These are phyloP conservation scores for Saturnispora halmiae DNA, from an alignment of 805 yeast species.

Conservation along the genomic window DNA sequence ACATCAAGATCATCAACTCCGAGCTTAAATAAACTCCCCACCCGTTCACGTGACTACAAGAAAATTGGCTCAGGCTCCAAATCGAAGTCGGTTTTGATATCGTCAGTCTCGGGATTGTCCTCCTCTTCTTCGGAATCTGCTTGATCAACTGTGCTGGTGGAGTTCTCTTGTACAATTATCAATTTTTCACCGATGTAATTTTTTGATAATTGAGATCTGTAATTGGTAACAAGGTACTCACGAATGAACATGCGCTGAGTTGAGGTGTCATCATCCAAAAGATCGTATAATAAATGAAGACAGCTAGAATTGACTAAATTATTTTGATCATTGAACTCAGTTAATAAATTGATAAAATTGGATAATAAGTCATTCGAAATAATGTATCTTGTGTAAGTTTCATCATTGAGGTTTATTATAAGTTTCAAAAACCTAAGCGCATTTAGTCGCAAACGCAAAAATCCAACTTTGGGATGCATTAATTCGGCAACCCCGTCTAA, in stretches of 20 bases:
- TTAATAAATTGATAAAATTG: constrained; percentile 39
- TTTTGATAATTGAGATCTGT: constrained; percentile 12
- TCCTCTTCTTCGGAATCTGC: constrained; percentile 26
- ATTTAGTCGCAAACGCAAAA: constrained; percentile 48
- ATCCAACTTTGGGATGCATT: constrained; percentile 34
- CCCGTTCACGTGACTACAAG: constrained; percentile 1
- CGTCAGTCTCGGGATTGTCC: constrained; percentile 18
- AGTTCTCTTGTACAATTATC: background rate
- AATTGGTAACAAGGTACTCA: constrained; percentile 17
- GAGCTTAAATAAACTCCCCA: background rate
- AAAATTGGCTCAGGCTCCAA: constrained; percentile 5
- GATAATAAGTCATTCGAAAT: constrained; percentile 47
- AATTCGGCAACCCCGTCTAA: constrained; percentile 47
- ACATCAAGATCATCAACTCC: background rate
- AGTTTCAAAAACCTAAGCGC: constrained; percentile 62
- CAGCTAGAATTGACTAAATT: constrained; percentile 69
- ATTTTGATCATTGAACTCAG: constrained; percentile 39
- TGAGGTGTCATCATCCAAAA: constrained; percentile 17
- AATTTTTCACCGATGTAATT: constrained; percentile 19
- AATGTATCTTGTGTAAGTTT: constrained; percentile 46
- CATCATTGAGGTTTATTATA: constrained; percentile 54
- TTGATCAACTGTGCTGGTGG: constrained; percentile 13
- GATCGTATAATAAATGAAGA: constrained; percentile 41
- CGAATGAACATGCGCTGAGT: constrained; percentile 18
- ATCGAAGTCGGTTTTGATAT: constrained; percentile 10